Base-by-base conservation (phyloP, 345 rosid species). In the Adansonia digitata region DNA sequence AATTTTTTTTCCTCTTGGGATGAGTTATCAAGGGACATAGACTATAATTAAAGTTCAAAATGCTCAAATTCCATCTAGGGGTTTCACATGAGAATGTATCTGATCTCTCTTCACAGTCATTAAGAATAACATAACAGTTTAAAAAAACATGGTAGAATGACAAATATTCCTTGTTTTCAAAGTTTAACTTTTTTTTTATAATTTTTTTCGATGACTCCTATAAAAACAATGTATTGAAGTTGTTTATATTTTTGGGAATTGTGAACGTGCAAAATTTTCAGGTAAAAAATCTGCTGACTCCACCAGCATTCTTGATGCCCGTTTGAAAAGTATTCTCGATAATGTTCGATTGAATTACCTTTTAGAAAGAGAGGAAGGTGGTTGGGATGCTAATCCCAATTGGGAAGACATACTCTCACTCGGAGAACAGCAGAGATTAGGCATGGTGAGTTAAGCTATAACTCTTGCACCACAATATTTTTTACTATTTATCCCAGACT, bases 341-440 rank as follows among this genome's bases (percentile, higher is more conserved):
- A 89, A 87, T 84, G 97, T 95, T 63, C 82, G 97, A 63, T 81
- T 95, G 65, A 88, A 78, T 75, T 95, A 95, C 86, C 94, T 95
- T 63, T 79, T 93, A 83, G 98, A 91, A 77, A 85, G 99, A 81
- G 97, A 86, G 70, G 91, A 83, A 77, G 85, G 87, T 68, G 94
- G 94, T 62, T 95, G 97, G 98, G 94, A 93, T 83, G 90, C 98
- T 53, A 77, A 78, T 69, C 73, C 80, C 48, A 89, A 91, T 75
- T 95, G 99, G 99, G 97, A 93, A 86, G 97, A 95, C 77, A 88
- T 82, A 66, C 90, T 95, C 20, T 95, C 99, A 71, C 97, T 95
- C 5, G 99, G 99, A 60, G 99, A 95, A 80, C 99, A 95, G 83
- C 99, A 95, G 83, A 89, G 99, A 83, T 81, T 95, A 74, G 98